Conservation (phyloP, 1,139 yeast species). For the Petasospora rhodanensis region DNA sequence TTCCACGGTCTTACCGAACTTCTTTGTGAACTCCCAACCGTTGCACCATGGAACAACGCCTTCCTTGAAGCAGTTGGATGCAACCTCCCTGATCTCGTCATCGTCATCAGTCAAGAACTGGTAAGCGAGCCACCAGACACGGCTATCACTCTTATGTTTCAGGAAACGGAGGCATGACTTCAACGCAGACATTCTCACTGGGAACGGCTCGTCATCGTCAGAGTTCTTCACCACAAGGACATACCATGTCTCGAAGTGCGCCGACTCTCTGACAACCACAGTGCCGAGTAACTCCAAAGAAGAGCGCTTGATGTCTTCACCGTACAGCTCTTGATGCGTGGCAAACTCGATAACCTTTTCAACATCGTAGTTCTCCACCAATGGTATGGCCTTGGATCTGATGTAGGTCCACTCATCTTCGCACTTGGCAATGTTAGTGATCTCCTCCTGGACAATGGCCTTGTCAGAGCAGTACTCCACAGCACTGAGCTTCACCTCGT, state of each 20-base stretch:
- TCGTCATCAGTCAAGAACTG: constrained; percentile 58
- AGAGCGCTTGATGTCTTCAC: constrained; percentile 44
- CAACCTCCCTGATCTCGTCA: constrained; percentile 38
- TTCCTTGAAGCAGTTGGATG: constrained; percentile 32
- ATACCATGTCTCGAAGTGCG: constrained; percentile 30
- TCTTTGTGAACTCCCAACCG: constrained; percentile 17
- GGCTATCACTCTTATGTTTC: constrained; percentile 5
- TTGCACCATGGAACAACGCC: constrained; percentile 29
- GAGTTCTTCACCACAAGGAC: constrained; percentile 29
- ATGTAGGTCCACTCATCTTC: constrained; percentile 17
- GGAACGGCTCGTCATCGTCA: constrained; percentile 41
- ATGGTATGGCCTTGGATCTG: constrained; percentile 16
- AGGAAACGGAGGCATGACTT: constrained; percentile 37
- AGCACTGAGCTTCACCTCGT: constrained; percentile 47
- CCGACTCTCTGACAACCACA: constrained; percentile 28
- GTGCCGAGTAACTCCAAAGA: constrained; percentile 49
- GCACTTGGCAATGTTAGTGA: constrained; percentile 19
- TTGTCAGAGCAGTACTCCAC: constrained; percentile 29
- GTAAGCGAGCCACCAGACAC: constrained; percentile 28
- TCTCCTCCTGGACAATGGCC: constrained; percentile 8
- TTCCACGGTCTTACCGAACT: constrained; percentile 10
- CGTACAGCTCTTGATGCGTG: constrained; percentile 24
- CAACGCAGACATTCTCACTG: constrained; percentile 45
- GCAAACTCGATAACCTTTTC: constrained; percentile 21
- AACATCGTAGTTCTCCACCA: constrained; percentile 18